Base-by-base conservation (phyloP, 1,139 yeast species). In the Pneumocystis oryctolagi region DNA sequence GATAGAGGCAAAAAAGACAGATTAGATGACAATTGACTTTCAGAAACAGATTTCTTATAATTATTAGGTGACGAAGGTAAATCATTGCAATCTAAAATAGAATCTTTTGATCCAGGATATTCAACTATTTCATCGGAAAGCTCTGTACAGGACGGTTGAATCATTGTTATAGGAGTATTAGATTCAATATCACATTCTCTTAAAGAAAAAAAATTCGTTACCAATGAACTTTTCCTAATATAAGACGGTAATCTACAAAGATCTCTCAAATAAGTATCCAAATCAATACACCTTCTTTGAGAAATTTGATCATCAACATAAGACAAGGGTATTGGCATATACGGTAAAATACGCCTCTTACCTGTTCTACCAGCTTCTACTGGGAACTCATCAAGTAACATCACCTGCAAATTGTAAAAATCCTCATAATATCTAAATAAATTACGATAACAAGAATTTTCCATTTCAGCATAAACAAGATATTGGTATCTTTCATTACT, bases 311-410 rank as follows among this genome's bases (percentile, higher is more conserved):
- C 97, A 67, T 90, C 89, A 62, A 92, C 96, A 71, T 87, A 87
- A 60, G 95, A 86, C 62, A 92, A 80, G 1, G 98, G 99, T 1
- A 98, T 98, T 0, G 98, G 98, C 71, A 94, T 90, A 67, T 87
- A 89, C 3, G 99, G 98, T 66, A 92, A 80, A 55, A 86, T 85
- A 67, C 98, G 81, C 59, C 79, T 79, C 68, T 83, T 82, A 73
- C 86, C 89, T 60, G 85, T 83, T 68, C 89, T 84, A 5, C 97
- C 97, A 4, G 97, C 96, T 73, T 92, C 98, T 67, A 79, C 84
- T 2, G 97, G 97, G 77, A 87, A 92, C 60, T 85, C 79, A 70
- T 87, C 95, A 64, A 92, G 78, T 62, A 94, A 77, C 67, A 81
- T 83, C 62, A 90, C 92, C 73, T 94, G 98, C 71, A 90, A 82